Evolutionary conservation across 352 stramenopile species (phyloP).

Genomic region (Phytophthora quininea): DNA sequence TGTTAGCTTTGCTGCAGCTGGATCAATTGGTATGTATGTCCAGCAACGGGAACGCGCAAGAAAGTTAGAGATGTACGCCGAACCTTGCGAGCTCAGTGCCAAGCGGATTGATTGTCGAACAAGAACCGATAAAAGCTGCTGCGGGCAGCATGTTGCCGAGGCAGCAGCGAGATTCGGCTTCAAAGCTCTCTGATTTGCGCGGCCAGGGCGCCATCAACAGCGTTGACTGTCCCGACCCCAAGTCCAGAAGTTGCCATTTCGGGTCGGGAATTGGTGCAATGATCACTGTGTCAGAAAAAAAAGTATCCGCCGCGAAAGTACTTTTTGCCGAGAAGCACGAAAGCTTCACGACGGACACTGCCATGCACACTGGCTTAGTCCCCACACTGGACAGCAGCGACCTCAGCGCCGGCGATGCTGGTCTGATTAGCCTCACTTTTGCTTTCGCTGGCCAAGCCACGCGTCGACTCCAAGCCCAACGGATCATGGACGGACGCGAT

Average conservation of each 20-base stretch:
- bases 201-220: not conserved
- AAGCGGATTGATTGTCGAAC: conserved; percentile 41
- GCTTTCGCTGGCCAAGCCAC: conserved; percentile 21
- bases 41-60: conserved; percentile 12
- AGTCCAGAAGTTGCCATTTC: conserved; percentile 33
- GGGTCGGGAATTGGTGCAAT: conserved; percentile 15
- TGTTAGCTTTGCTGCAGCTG: conserved; percentile 8
- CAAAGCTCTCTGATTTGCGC: conserved; percentile 8
- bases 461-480: not conserved
- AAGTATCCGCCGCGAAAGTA: not conserved
- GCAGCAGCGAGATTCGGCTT: conserved; percentile 24
- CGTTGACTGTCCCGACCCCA: conserved; percentile 1
- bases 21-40: conserved; percentile 4
- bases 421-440: conserved; percentile 19
- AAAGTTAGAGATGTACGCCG: not conserved
- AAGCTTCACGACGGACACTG: no score
- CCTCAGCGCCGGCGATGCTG: conserved; percentile 5
- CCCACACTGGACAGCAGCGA: not conserved
- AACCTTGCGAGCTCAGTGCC: not conserved
- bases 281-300: conserved; percentile 10
- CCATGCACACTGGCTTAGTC: conserved; percentile 14
- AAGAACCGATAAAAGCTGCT: conserved; percentile 13
- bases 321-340: not conserved
- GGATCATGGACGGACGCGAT: conserved; percentile 19
- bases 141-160: not conserved